Evolutionary conservation across 257 asterid species (phyloP).

Genomic region (Solanum ossicruentum): DNA sequence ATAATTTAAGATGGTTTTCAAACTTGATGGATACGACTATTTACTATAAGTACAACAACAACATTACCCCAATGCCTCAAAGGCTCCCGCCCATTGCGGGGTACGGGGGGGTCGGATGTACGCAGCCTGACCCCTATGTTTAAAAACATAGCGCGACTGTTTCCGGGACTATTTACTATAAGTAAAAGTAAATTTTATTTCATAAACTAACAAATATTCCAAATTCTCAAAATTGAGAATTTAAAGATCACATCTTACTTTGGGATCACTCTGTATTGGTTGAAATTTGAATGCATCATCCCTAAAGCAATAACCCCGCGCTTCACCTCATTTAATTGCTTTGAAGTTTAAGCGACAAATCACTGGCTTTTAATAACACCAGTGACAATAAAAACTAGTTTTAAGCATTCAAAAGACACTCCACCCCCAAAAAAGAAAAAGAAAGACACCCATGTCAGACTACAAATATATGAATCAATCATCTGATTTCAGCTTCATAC

Average conservation of each 20-base stretch:
- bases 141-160: too few relatives aligned
- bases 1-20: neutral
- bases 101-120: too few relatives aligned
- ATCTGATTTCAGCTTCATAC: constrained; percentile 24
- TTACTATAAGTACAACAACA: neutral
- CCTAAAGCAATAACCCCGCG: neutral
- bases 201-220: neutral
- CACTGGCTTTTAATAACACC: neutral
- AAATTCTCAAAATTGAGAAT: neutral
- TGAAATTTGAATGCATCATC: neutral
- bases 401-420: neutral
- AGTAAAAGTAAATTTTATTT: neutral
- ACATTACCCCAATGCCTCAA: too few relatives aligned
- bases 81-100: too few relatives aligned
- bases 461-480: neutral
- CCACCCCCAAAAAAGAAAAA: neutral
- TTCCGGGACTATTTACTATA: neutral
- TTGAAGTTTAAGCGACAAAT: neutral
- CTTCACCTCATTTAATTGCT: neutral
- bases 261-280: neutral
- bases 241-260: neutral
- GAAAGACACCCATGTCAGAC: neutral
- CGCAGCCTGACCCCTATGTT: too few relatives aligned
- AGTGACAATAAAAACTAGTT: neutral
- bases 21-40: neutral